Conservation (phyloP, 352 stramenopile species). For the Sclerospora graminicola region DNA sequence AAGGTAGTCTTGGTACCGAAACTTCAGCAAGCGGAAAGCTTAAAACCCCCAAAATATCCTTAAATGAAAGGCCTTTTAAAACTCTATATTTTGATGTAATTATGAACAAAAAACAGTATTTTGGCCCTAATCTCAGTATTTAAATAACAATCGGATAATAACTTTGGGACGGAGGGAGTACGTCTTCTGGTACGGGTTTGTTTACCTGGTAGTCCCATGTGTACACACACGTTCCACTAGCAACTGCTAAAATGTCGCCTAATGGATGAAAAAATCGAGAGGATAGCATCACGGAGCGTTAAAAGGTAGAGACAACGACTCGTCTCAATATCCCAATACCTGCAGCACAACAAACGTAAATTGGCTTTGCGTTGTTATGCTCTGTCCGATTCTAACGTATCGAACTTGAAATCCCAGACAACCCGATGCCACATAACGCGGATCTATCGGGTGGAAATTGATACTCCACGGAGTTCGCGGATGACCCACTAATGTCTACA, state of each 20-base stretch:
- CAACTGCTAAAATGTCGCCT: constrained; percentile 90
- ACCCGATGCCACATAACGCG: constrained; percentile 91
- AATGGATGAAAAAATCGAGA: constrained; percentile 96
- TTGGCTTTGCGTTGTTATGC: no score
- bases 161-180: no score
- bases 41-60: no score
- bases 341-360: no score
- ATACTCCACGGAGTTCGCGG: constrained; percentile 93
- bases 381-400: constrained; percentile 25
- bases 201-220: constrained; percentile 92
- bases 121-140: no score
- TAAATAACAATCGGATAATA: no score
- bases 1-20: no score
- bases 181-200: no score
- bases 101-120: no score
- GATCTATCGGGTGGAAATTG: constrained; percentile 95
- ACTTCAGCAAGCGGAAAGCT: no score
- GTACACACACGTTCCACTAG: constrained; percentile 91
- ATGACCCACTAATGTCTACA: constrained; percentile 77
- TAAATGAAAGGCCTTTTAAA: no score
- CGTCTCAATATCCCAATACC: constrained; percentile 84
- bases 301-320: constrained; percentile 91
- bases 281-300: constrained; percentile 90
- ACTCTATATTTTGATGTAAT: no score
- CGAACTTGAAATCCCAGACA: constrained; percentile 95